Conservation (phyloP, 768 basidiomycete species). For the Hygrophorus pudorinus region DNA sequence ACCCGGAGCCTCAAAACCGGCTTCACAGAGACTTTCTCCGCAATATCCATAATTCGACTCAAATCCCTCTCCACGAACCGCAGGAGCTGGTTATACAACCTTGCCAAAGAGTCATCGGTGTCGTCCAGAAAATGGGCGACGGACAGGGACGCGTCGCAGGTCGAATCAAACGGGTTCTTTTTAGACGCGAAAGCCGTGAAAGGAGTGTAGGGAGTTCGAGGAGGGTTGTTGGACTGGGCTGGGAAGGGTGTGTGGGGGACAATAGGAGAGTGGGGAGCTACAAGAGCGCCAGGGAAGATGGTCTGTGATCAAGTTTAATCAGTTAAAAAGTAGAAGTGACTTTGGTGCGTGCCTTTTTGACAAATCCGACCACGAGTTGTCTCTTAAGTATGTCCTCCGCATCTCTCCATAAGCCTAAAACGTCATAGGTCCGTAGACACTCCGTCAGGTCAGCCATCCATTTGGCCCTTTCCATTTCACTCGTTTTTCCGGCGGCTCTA, state of each 20-base stretch:
- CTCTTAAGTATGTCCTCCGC: constrained; percentile 80
- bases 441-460: constrained; percentile 60
- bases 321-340: not conserved
- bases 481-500: constrained; percentile 36
- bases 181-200: constrained; percentile 45
- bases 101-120: constrained; percentile 55
- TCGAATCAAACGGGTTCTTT: constrained; percentile 42
- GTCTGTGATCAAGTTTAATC: constrained; percentile 35
- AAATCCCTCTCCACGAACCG: constrained; percentile 74
- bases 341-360: constrained; percentile 49
- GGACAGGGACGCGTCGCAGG: constrained; percentile 15
- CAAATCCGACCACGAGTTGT: constrained; percentile 64
- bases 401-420: constrained; percentile 71
- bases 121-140: constrained; percentile 52
- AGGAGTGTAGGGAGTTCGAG: constrained; percentile 41
- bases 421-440: constrained; percentile 71
- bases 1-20: constrained; percentile 19
- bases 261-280: constrained; percentile 62
- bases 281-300: constrained; percentile 61
- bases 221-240: constrained; percentile 18
- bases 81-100: constrained; percentile 74
- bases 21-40: constrained; percentile 53
- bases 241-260: constrained; percentile 69
- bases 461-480: constrained; percentile 58
- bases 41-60: constrained; percentile 62